Evolutionary conservation across 768 basidiomycete species (phyloP).

Genomic region (Suillus lakei): DNA sequence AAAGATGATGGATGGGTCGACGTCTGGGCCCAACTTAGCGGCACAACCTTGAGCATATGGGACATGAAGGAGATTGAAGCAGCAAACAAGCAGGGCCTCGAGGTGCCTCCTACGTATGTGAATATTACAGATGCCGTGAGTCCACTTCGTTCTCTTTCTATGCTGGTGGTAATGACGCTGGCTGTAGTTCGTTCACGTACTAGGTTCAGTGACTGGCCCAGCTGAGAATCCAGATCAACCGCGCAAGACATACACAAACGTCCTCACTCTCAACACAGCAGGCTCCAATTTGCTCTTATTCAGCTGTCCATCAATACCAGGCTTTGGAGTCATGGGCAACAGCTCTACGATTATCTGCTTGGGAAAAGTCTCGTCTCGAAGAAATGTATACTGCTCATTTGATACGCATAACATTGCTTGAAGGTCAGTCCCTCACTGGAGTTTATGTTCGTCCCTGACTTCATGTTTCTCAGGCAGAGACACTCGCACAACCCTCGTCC

Average conservation of each 20-base stretch:
- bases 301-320: conserved; percentile 74
- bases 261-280: conserved; percentile 92
- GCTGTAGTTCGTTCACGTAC: conserved; percentile 73
- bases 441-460: conserved; percentile 34
- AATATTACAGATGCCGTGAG: conserved; percentile 89
- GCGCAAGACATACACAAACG: conserved; percentile 67
- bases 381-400: conserved; percentile 98
- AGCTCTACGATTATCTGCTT: conserved; percentile 85
- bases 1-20: conserved; percentile 84
- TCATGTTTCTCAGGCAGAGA: conserved; percentile 42
- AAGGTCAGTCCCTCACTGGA: conserved; percentile 37
- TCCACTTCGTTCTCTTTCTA: conserved; percentile 23
- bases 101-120: conserved; percentile 87
- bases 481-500: conserved; percentile 64
- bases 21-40: conserved; percentile 90
- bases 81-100: conserved; percentile 76
- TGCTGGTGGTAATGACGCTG: conserved; percentile 13
- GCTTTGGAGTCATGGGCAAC: conserved; percentile 89
- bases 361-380: conserved; percentile 94
- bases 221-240: conserved; percentile 54
- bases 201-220: conserved; percentile 74
- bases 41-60: conserved; percentile 90
- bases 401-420: conserved; percentile 73
- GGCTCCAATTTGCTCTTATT: conserved; percentile 90
- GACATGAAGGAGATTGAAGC: conserved; percentile 89